Evolutionary conservation across 2,329 filamentous ascomycete species (phyloP), one percentile per base, ranked within the genome.

Genomic region (Nothophaeocryptopus gaeumannii): DNA sequence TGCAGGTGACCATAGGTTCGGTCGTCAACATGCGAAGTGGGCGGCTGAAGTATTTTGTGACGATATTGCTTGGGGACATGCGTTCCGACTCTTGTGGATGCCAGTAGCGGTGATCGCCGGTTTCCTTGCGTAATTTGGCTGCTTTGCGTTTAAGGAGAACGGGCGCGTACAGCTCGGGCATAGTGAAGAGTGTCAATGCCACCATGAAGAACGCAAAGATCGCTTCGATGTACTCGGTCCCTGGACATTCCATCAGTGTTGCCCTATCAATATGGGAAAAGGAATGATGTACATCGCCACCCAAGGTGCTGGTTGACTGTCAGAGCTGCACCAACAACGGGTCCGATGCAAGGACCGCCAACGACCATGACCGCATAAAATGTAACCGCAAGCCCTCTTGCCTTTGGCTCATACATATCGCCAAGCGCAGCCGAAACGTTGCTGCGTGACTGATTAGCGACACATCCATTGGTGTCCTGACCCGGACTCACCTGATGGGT

Each of bases 21-120:
- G 71, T 75, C 12, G 68, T 52, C 3, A 78, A 63, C 73, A 79
- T 77, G 36, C 60, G 58, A 2, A 75, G 40, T 0, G 74, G 72
- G 1, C 72, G 69, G 11, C 62, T 63, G 20, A 76, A 62, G 47
- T 75, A 69, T 49, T 75, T 75, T 7, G 68, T 73, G 12, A 74
- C 50, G 51, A 74, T 65, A 36, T 67, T 70, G 16, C 66, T 67
- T 16, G 68, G 34, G 44, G 70, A 68, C 30, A 78, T 62, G 46
- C 72, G 70, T 39, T 72, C 59, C 3, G 67, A 57, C 43, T 77
- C 74, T 46, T 77, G 74, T 0, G 74, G 72, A 54, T 77, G 74
- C 54, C 70, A 75, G 45, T 70, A 70, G 12, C 65, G 58, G 1
- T 61, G 13, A 48, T 75, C 68, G 30, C 65, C 69, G 8, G 67